Evolutionary conservation across 768 basidiomycete genomes (phyloP), one percentile per base, ranked within the genome.

Genomic region (Chalciporus pseudorubinellus): DNA sequence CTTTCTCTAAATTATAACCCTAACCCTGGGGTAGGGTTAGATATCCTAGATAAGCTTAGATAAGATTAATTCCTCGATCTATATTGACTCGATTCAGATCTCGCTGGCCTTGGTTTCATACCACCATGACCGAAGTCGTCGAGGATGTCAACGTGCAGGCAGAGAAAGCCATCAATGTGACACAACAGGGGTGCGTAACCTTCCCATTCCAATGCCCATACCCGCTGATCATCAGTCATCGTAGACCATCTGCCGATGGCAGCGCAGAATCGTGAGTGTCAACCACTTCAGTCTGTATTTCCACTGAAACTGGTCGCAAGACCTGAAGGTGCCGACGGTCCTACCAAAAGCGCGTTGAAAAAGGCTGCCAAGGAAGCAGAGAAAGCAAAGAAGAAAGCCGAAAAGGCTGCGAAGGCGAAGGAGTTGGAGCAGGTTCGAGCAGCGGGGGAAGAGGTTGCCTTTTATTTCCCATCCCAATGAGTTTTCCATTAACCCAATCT

Each of bases 301-400:
- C 18, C 34, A 16, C 38, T 45, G 44, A 53, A 28, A 53, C 40
- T 22, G 18, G 33, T 40, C 46, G 28, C 7, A 53, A 70, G 66
- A 49, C 29, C 41, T 12, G 66, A 64, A 33, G 57, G 28, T 14
- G 69, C 60, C 28, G 70, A 75, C 36, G 87, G 79, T 12, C 91
- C 85, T 7, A 83, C 86, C 49, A 98, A 97, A 74, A 90, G 77
- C 61, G 92, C 95, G 61, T 68, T 92, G 52, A 98, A 98, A 77
- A 94, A 92, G 72, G 83, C 84, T 28, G 87, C 87, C 28, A 98
- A 97, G 70, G 87, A 88, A 42, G 87, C 84, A 12, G 91, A 94
- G 72, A 98, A 98, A 59, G 89, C 87, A 42, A 83, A 84, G 72
- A 94, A 92, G 67, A 87, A 85, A 7, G 89, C 89, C 39, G 93